Evolutionary conservation across 805 yeast genomes (phyloP), one percentile per base, ranked within the genome.

Genomic region (Candida rishiriensis): DNA sequence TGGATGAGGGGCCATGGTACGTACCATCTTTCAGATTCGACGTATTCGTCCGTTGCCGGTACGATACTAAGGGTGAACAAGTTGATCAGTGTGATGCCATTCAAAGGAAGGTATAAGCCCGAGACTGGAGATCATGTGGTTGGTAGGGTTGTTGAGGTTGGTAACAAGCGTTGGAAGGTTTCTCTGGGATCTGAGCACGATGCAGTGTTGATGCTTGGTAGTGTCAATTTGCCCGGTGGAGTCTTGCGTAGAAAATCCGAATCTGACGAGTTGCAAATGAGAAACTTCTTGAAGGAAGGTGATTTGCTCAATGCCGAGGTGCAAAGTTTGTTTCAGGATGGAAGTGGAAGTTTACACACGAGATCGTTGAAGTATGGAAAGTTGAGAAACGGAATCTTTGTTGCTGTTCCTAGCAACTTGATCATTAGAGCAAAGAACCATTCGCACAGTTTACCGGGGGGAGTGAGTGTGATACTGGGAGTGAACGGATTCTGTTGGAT

Each of bases 1-100:
- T 93, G 98, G 97, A 93, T 93, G 99, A 79, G 95, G 59, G 99
- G 99, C 29, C 99, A 91, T 60, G 99, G 99, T 6, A 93, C 98
- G 0, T 93, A 88, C 62, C 79, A 83, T 52, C 67, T 85, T 34
- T 81, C 79, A 30, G 84, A 83, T 52, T 71, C 75, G 54, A 88
- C 97, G 0, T 88, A 78, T 62, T 84, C 96, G 3, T 84, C 97
- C 0, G 96, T 91, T 7, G 97, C 97, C 0, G 99, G 99, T 4
- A 81, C 82, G 10, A 83, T 93, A 4, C 77, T 86, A 1, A 75
- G 91, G 50, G 97, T 90, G 42, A 93, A 93, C 64, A 80, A 90
- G 56, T 72, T 93, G 46, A 72, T 93, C 46, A 83, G 90, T 57
- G 98, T 93, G 15, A 68, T 79, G 28, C 96, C 98, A 3, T 73